phyloP scores from a whole-genome alignment of 768 basidiomycete species.

The Russula emetica region DNA sequence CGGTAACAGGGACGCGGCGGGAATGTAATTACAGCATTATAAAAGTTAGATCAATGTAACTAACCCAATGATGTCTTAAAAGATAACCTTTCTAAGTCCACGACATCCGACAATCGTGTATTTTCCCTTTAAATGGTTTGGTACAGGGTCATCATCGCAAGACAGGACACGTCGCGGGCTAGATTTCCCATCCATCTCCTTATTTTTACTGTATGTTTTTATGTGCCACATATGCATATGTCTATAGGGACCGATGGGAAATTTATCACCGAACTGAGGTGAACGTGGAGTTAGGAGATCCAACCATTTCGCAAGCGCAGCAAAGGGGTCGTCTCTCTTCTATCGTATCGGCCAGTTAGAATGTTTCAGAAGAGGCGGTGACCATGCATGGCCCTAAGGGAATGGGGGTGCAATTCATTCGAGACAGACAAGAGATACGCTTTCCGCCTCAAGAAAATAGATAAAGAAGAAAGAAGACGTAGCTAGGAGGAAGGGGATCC shows the following conservation, averaged over 20 bases:
- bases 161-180: background rate
- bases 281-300: background rate
- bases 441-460: background rate
- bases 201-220: too few species aligned
- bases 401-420: constrained; percentile 3
- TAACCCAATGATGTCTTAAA: background rate
- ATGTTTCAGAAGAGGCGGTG: background rate
- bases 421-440: background rate
- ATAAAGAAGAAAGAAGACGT: background rate
- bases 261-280: constrained; percentile 10
- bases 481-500: background rate
- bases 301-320: background rate
- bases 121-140: background rate
- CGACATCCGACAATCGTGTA: background rate
- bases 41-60: background rate
- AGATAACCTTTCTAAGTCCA: background rate
- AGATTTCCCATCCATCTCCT: background rate
- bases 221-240: background rate
- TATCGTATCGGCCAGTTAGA: constrained; percentile 12
- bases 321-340: background rate
- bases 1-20: background rate
- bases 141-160: background rate
- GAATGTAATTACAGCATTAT: background rate
- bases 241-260: background rate
- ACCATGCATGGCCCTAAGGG: constrained; percentile 5